Base-by-base conservation (phyloP, 1,284 basidiomycete genomes). In the Malassezia furfur region DNA sequence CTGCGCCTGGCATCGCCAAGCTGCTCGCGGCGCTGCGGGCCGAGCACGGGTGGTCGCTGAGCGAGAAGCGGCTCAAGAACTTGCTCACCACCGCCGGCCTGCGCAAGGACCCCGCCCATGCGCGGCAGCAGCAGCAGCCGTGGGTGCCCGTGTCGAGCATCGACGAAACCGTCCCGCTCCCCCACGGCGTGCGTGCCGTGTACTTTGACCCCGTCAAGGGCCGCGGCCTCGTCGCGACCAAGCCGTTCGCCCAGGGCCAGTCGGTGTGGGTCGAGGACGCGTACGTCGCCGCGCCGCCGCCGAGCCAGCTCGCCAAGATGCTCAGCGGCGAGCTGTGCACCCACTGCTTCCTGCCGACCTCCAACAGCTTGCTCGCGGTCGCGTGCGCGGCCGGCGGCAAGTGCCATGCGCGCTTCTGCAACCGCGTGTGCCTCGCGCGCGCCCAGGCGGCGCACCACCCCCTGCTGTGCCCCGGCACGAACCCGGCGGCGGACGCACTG, bases 151-250 rank as follows among this genome's bases (percentile, higher is more conserved):
- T 58, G 19, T 71, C 69, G 2, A 52, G 38, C 19, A 59, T 70
- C 56, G 69, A 71, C 50, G 2, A 53, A 9, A 11, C 28, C 19
- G 35, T 71, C n/a, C 2, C 48, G 12, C 40, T 70, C 10, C 67
- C 68, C 0, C 1, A 56, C 2, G 64, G 64, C 14, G 80, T 87
- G 11, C 78, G 81, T 50, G 84, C 86, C 2, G 80, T 79, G 66
- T 81, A 84, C 76, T 89, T 88, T 68, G 79, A 83, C 48, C 78
- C 80, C 50, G 77, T 79, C 58, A 88, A 85, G 68, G 88, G 88
- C 9, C 91, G 91, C 67, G 89, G 89, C 0, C 78, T 91, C 30
- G 81, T 91, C 0, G 86, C 87, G 1, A 81, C 76, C 25, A 80
- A 82, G 50, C 77, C 80, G 45, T 84, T 91, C 54, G 75, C 77